Percentiles rank a stretch among this genome's conserved stretches.
Evolutionary conservation across 2,329 filamentous ascomycete genomes (phyloP).

Genomic region (Capronia coronata): DNA sequence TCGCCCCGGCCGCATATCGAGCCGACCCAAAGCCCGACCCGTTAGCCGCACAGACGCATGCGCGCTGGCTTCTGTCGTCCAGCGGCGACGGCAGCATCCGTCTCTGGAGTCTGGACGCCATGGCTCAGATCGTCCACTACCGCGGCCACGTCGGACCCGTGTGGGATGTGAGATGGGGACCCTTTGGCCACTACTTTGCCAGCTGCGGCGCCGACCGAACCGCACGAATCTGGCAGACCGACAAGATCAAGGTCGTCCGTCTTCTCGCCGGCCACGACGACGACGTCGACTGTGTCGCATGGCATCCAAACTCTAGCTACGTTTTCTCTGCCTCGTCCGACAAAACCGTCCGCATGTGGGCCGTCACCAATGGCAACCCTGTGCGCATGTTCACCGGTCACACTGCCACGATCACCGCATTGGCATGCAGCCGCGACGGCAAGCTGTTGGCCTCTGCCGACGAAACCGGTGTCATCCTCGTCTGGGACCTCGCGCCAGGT

Average conservation of each 20-base stretch:
- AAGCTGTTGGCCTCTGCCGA: constrained; percentile 89
- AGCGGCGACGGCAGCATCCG: constrained; percentile 84
- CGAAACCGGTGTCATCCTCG: constrained; percentile 77
- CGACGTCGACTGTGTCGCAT: constrained; percentile 82
- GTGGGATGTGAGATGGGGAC: constrained; percentile 82
- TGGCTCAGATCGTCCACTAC: constrained; percentile 88
- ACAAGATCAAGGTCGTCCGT: constrained; percentile 81
- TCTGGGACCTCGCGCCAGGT: constrained; percentile 90
- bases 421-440: constrained; percentile 81
- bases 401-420: constrained; percentile 73
- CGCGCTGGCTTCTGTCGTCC: constrained; percentile 78
- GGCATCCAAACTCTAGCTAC: constrained; percentile 91
- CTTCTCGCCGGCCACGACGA: constrained; percentile 90
- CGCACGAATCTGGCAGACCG: constrained; percentile 83
- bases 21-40: constrained; percentile 42
- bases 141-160: constrained; percentile 87
- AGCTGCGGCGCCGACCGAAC: constrained; percentile 84
- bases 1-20: constrained; percentile 63
- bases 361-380: constrained; percentile 76
- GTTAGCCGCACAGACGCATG: constrained; percentile 51
- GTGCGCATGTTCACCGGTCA: constrained; percentile 91
- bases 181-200: constrained; percentile 91
- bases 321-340: constrained; percentile 90
- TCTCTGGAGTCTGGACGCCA: constrained; percentile 87
- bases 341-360: constrained; percentile 96